Conservation (phyloP, 306 rosid genomes). For the Quercus wislizeni region DNA sequence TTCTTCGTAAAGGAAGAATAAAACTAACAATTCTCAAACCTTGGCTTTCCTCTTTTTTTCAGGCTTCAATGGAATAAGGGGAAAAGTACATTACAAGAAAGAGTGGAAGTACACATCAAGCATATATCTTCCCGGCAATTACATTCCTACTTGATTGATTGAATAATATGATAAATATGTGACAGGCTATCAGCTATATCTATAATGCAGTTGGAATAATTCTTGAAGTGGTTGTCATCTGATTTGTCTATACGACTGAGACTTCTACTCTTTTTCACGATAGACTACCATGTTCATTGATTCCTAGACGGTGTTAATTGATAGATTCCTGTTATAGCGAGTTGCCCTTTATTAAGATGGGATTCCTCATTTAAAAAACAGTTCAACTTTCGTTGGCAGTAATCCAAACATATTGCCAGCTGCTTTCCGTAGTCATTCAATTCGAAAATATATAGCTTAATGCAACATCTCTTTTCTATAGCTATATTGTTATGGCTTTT, state of each 20-base stretch:
- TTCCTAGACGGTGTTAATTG: not conserved
- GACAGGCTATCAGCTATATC: not conserved
- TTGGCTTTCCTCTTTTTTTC: not conserved
- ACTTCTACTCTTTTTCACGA: too few species aligned
- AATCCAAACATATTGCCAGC: too few species aligned
- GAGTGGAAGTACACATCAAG: not conserved
- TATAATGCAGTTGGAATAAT: not conserved
- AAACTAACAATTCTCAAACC: not conserved
- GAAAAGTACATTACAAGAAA: not conserved
- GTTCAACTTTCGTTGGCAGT: not conserved
- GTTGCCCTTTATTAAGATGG: not conserved
- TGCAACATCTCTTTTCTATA: too few species aligned
- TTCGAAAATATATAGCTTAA: too few species aligned
- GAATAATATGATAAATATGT: not conserved
- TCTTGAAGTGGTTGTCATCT: too few species aligned
- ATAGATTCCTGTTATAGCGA: not conserved
- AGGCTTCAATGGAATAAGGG: not conserved
- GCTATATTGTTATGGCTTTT: too few species aligned
- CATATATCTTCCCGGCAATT: not conserved
- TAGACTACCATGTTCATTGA: not conserved
- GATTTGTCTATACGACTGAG: too few species aligned
- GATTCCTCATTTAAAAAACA: not conserved
- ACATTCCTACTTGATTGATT: not conserved
- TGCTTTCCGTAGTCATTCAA: too few species aligned
- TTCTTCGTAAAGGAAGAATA: conserved; percentile 1